Conservation (phyloP, 768 basidiomycete species). For the Lentinula edodes region DNA sequence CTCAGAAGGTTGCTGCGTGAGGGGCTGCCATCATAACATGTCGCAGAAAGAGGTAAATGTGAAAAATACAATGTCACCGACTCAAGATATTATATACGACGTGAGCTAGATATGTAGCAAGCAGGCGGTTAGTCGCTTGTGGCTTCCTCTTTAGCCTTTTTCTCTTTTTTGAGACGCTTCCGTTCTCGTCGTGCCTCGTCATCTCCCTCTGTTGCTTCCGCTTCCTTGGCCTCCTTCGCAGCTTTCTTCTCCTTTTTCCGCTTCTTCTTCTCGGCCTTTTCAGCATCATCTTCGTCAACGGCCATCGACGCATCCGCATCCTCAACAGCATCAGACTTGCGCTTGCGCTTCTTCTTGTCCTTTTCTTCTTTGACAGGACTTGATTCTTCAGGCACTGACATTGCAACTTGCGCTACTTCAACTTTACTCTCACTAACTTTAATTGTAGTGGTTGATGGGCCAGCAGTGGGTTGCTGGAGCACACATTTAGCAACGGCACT, state of each 20-base stretch:
- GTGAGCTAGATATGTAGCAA: background rate
- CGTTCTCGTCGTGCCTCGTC: conserved; percentile 57
- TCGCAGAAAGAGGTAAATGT: too few species aligned
- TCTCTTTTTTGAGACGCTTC: conserved; percentile 67
- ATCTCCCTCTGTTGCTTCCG: conserved; percentile 39
- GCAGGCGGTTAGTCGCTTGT: conserved; percentile 17
- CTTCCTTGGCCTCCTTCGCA: conserved; percentile 40
- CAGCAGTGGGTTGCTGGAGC: conserved; percentile 31
- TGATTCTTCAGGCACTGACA: conserved; percentile 11
- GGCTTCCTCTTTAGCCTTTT: conserved; percentile 43
- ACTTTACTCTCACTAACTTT: conserved; percentile 11
- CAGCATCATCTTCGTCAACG: conserved; percentile 36
- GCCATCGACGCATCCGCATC: conserved; percentile 37
- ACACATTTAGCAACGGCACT: conserved; percentile 5
- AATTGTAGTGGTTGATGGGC: conserved; percentile 25
- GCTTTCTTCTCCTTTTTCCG: conserved; percentile 62
- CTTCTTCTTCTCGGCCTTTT: conserved; percentile 52
- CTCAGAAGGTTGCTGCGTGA: too few species aligned
- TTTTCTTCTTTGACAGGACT: conserved; percentile 45
- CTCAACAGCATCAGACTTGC: conserved; percentile 55
- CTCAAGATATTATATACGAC: background rate
- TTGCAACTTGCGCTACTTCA: background rate
- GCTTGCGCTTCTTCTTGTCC: conserved; percentile 78
- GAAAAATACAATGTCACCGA: background rate
- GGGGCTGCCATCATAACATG: too few species aligned